phyloP scores from a whole-genome alignment of 768 basidiomycete genomes.

The Termitomyces sp. region DNA sequence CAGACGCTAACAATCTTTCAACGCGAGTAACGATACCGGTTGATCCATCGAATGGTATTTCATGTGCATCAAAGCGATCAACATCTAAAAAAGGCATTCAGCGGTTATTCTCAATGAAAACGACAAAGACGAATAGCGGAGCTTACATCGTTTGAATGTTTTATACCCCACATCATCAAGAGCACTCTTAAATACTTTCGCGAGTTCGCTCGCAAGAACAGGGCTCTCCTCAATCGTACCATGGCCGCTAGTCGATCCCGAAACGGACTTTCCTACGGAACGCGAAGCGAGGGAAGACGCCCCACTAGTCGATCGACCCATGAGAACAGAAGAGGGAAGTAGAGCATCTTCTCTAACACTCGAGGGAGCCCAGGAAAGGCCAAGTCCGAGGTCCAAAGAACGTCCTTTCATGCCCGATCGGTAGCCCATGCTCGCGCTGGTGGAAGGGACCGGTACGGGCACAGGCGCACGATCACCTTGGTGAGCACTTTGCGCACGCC shows the following conservation, averaged over 20 bases:
- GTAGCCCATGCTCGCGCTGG: conserved; percentile 30
- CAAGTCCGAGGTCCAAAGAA: conserved; percentile 69
- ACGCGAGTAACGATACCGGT: conserved; percentile 67
- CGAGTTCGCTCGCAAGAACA: conserved; percentile 44
- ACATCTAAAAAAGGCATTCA: conserved; percentile 49
- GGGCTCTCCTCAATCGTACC: conserved; percentile 22
- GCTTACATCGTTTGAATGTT: conserved; percentile 66
- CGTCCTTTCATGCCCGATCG: conserved; percentile 59
- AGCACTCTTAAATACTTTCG: conserved; percentile 44
- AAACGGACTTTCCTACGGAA: conserved; percentile 19
- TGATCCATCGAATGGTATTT: conserved; percentile 75
- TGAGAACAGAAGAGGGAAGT: conserved; percentile 45
- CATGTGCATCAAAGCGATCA: conserved; percentile 69
- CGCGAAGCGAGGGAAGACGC: conserved; percentile 24
- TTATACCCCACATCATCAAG: conserved; percentile 47
- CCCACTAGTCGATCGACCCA: conserved; percentile 31
- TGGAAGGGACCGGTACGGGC: conserved; percentile 24
- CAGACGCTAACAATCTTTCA: conserved; percentile 53
- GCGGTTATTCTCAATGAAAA: conserved; percentile 11
- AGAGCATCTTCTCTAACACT: conserved; percentile 68
- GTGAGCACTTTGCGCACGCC: conserved; percentile 19
- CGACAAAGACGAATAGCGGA: conserved; percentile 8
- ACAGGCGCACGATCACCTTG: conserved; percentile 33
- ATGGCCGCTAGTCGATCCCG: conserved; percentile 24
- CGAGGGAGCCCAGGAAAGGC: conserved; percentile 71